Conservation (phyloP, 2,329 filamentous ascomycete genomes). For the Aspergillus sp. region DNA sequence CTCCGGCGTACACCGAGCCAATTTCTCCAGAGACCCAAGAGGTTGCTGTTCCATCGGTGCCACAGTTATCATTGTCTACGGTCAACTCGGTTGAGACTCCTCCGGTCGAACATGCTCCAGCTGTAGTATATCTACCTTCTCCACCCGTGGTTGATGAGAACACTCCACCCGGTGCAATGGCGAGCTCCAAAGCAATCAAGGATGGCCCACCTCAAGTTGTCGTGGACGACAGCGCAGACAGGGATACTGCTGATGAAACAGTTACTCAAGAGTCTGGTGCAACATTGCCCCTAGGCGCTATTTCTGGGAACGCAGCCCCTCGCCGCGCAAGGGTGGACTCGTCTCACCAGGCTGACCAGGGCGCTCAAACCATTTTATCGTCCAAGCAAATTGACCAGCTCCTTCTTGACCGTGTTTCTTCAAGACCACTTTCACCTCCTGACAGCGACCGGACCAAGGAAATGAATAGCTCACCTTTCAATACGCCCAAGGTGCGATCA, state of each 20-base stretch:
- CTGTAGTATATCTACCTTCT: conserved; percentile 16
- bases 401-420: conserved; percentile 55
- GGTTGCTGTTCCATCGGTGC: conserved; percentile 27
- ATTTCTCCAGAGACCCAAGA: conserved; percentile 23
- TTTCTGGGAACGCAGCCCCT: conserved; percentile 57
- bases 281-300: conserved; percentile 59
- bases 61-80: conserved; percentile 38
- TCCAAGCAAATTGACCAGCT: conserved; percentile 77
- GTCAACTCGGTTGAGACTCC: conserved; percentile 48
- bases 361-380: conserved; percentile 82
- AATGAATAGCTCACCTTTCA: conserved; percentile 33
- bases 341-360: conserved; percentile 62
- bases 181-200: conserved; percentile 14
- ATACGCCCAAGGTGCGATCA: conserved; percentile 36
- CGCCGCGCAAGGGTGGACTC: conserved; percentile 26
- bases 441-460: conserved; percentile 33
- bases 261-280: conserved; percentile 26
- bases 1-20: conserved; percentile 34
- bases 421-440: conserved; percentile 33
- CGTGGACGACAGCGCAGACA: conserved; percentile 64
- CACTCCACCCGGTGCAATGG: conserved; percentile 20
- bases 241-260: conserved; percentile 47
- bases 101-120: conserved; percentile 43
- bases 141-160: conserved; percentile 25
- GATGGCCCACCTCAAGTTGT: conserved; percentile 49